These are phyloP conservation scores for Sporothrix euskadiensis DNA, from an alignment of 2,329 filamentous ascomycete species.

Conservation along the genomic window DNA sequence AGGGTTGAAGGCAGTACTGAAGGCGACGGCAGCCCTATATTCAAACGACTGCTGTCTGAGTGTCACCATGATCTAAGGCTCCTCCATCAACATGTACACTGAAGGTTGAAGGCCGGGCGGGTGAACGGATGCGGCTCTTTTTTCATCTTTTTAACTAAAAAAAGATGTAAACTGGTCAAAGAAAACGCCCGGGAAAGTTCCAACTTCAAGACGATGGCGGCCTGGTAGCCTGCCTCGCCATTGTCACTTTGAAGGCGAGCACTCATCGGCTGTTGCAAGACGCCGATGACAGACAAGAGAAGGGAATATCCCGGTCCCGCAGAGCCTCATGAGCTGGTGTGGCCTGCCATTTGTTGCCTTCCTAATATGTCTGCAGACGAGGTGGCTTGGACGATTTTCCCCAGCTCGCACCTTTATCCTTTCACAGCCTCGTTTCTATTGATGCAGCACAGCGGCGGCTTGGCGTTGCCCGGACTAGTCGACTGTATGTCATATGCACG, in stretches of 20 bases:
- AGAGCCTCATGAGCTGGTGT: background rate
- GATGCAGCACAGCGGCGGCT: background rate
- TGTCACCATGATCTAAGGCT: background rate
- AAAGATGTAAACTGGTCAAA: background rate
- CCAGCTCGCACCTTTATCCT: background rate
- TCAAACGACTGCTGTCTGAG: background rate
- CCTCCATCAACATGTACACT: background rate
- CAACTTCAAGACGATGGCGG: background rate
- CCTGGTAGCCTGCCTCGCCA: background rate
- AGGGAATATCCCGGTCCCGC: background rate
- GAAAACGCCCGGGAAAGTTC: background rate
- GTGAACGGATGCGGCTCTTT: slow-evolving; percentile 17
- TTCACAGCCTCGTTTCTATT: slow-evolving; percentile 9
- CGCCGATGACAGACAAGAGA: background rate
- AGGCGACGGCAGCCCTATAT: background rate
- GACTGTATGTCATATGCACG: background rate
- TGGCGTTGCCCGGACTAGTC: background rate
- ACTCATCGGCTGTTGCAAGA: background rate
- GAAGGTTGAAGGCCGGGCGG: background rate
- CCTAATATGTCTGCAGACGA: background rate
- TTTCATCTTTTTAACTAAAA: background rate
- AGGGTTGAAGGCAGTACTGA: background rate
- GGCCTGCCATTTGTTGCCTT: slow-evolving; percentile 1
- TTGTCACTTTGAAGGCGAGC: background rate
- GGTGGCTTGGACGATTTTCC: background rate